Percentiles rank a stretch among this genome's conserved stretches.
Evolutionary conservation across 2,329 filamentous ascomycete species (phyloP).

Genomic region (Ceratocystis cacaofunesta): DNA sequence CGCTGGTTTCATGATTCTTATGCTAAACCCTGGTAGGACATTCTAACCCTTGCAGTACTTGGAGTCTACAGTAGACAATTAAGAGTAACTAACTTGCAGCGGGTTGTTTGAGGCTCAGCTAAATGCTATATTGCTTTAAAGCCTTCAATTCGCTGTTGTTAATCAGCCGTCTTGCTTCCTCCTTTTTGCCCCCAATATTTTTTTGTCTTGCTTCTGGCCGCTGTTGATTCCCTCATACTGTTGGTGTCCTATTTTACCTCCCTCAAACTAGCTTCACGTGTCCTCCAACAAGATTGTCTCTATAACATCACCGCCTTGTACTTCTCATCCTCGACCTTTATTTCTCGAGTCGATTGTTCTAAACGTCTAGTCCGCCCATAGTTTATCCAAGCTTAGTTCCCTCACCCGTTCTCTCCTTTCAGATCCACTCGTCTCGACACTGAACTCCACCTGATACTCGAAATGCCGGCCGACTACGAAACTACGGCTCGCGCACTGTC

Average conservation of each 20-base stretch:
- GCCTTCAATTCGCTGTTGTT: neutral
- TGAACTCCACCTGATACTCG: neutral
- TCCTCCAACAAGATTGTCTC: neutral
- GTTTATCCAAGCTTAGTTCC: neutral
- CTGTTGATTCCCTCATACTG: neutral
- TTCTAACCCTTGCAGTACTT: too few relatives aligned
- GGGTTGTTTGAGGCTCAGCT: too few relatives aligned
- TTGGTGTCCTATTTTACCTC: neutral
- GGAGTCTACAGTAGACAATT: too few relatives aligned
- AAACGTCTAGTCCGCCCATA: neutral
- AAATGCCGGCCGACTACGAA: slow-evolving; percentile 38
- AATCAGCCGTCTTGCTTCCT: neutral
- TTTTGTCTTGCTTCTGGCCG: neutral
- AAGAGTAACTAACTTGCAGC: too few relatives aligned
- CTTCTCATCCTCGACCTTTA: neutral
- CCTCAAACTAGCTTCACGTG: too few relatives aligned
- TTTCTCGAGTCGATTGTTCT: neutral
- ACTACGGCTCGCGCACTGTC: slow-evolving; percentile 36
- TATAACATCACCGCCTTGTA: neutral
- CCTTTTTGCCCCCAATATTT: neutral
- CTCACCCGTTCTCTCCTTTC: neutral
- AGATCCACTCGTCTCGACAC: neutral
- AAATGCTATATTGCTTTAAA: neutral
- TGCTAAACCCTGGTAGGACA: too few relatives aligned
- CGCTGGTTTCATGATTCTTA: too few relatives aligned